A percentile compares a stretch with the other conserved stretches of the same genome.
Conservation (phyloP, 1,284 basidiomycete genomes). For the Ganoderma lucidum region DNA sequence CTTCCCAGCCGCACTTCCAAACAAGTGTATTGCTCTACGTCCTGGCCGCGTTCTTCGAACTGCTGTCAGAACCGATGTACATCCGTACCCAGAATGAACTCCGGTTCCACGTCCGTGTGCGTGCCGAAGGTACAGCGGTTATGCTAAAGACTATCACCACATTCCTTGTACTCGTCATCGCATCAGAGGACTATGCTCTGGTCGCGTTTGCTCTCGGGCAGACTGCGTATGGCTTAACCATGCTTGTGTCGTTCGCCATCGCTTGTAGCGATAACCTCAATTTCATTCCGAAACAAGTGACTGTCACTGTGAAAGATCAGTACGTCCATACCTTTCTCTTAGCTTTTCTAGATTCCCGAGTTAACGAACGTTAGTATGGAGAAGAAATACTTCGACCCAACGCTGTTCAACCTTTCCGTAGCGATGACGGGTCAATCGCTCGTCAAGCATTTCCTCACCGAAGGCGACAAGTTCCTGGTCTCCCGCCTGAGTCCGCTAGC, state of each 20-base stretch:
- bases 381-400: slow-evolving; percentile 54
- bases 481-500: slow-evolving; percentile 83
- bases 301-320: slow-evolving; percentile 38
- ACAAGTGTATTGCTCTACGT: slow-evolving; percentile 76
- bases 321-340: slow-evolving; percentile 31
- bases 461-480: slow-evolving; percentile 93
- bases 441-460: slow-evolving; percentile 94
- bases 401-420: slow-evolving; percentile 64
- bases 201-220: slow-evolving; percentile 88
- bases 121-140: slow-evolving; percentile 85
- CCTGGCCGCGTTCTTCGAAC: slow-evolving; percentile 76
- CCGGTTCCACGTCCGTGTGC: slow-evolving; percentile 73
- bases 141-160: slow-evolving; percentile 78
- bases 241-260: slow-evolving; percentile 43
- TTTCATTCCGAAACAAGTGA: slow-evolving; percentile 36
- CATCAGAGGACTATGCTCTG: slow-evolving; percentile 62
- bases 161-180: slow-evolving; percentile 66
- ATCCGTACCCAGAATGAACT: slow-evolving; percentile 78
- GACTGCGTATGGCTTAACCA: slow-evolving; percentile 64
- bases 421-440: slow-evolving; percentile 89
- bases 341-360: neutral
- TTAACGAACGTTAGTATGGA: slow-evolving; percentile 28
- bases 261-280: slow-evolving; percentile 36
- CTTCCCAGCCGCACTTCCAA: slow-evolving; percentile 69
- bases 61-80: slow-evolving; percentile 86